Conservation (phyloP, 495 filamentous ascomycete genomes). For the Astrothelium macrocarpum region DNA sequence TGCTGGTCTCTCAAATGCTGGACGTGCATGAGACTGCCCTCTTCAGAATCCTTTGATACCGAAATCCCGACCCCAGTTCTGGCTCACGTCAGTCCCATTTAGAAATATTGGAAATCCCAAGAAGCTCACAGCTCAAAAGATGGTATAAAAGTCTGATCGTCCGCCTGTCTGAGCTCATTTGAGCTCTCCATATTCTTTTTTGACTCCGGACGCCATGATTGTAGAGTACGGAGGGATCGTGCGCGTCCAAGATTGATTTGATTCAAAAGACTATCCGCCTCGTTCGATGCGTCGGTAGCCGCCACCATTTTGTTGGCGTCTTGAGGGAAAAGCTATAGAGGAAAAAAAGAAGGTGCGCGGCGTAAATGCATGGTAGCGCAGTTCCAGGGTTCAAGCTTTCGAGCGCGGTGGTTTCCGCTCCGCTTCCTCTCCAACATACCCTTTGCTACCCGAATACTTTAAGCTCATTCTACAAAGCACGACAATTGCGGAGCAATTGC, state of each 20-base stretch:
- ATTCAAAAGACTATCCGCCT: conserved; percentile 40
- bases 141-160: conserved; percentile 35
- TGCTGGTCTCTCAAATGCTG: conserved; percentile 35
- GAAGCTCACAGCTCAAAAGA: conserved; percentile 31
- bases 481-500: background rate
- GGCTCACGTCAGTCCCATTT: conserved; percentile 2
- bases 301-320: background rate
- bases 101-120: background rate
- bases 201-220: conserved; percentile 42
- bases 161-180: conserved; percentile 20
- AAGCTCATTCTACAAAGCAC: background rate
- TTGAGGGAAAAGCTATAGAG: background rate
- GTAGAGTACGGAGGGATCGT: conserved; percentile 34
- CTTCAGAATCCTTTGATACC: conserved; percentile 34
- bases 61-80: conserved; percentile 39
- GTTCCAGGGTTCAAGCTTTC: background rate
- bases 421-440: background rate
- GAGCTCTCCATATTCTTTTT: conserved; percentile 29
- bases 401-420: background rate
- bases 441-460: background rate
- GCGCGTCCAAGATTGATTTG: conserved; percentile 37
- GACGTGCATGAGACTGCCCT: conserved; percentile 31
- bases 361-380: background rate
- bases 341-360: background rate
- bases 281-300: background rate